phyloP scores from a whole-genome alignment of 768 basidiomycete genomes.

The Dictyophora rubrovolvata region DNA sequence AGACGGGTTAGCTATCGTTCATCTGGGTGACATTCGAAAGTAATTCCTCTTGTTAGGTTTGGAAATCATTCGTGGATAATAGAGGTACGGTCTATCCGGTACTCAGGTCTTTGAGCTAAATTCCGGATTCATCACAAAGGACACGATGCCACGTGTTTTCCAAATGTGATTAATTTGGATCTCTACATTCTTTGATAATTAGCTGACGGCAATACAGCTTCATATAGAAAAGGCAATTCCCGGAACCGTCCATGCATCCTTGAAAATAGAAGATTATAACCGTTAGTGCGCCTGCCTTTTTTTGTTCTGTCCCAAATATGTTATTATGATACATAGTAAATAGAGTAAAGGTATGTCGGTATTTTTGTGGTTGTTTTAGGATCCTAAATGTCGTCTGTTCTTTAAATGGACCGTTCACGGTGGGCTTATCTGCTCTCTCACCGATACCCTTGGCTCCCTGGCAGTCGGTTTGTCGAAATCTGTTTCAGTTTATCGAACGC shows the following conservation, averaged over 20 bases:
- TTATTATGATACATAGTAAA: conserved; percentile 42
- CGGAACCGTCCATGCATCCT: conserved; percentile 55
- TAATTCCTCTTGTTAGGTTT: conserved; percentile 41
- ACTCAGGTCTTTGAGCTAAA: neutral
- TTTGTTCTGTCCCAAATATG: neutral
- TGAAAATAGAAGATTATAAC: conserved; percentile 69
- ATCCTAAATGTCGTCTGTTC: neutral
- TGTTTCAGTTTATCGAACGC: neutral
- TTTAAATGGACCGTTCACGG: conserved; percentile 53
- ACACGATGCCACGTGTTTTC: conserved; percentile 73
- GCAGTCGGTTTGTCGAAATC: conserved; percentile 33
- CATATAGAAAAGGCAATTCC: conserved; percentile 57
- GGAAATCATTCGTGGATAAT: conserved; percentile 70
- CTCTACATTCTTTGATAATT: neutral
- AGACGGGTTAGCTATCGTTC: conserved; percentile 31
- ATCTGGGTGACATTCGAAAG: conserved; percentile 5
- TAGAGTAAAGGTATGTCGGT: conserved; percentile 57
- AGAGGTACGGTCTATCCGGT: conserved; percentile 36
- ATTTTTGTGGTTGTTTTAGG: conserved; percentile 28
- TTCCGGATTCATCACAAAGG: conserved; percentile 31
- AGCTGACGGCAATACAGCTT: conserved; percentile 32
- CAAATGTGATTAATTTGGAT: conserved; percentile 40
- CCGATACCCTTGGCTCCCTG: conserved; percentile 76
- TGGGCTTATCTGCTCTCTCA: conserved; percentile 70
- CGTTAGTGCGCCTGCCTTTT: conserved; percentile 30